Evolutionary conservation across 2,329 filamentous ascomycete genomes (phyloP).

Genomic region (Fusarium oxysporum): DNA sequence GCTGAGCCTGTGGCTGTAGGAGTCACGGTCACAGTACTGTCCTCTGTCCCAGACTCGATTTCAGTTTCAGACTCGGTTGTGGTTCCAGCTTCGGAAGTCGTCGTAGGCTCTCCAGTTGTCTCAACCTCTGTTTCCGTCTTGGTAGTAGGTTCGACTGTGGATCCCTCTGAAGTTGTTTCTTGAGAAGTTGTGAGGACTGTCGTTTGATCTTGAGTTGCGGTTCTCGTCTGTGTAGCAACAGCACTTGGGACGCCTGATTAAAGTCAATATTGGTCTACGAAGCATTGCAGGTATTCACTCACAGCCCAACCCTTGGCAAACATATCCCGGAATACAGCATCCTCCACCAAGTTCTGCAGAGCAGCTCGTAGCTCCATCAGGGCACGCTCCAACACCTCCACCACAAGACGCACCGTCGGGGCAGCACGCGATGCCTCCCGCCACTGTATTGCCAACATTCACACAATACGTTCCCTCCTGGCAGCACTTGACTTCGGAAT

Average conservation of each 20-base stretch:
- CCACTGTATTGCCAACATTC: constrained; percentile 68
- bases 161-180: constrained; percentile 52
- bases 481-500: constrained; percentile 79
- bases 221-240: constrained; percentile 43
- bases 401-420: constrained; percentile 72
- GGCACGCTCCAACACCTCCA: constrained; percentile 72
- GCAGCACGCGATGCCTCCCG: constrained; percentile 81
- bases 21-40: constrained; percentile 8
- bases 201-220: constrained; percentile 30
- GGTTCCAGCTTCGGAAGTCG: background rate
- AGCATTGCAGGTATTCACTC: constrained; percentile 49
- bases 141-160: constrained; percentile 53
- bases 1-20: constrained; percentile 52
- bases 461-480: constrained; percentile 74
- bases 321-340: constrained; percentile 79
- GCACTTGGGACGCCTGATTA: constrained; percentile 50
- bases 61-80: background rate
- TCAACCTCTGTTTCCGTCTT: constrained; percentile 49
- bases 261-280: constrained; percentile 7
- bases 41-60: constrained; percentile 1
- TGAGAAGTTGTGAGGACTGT: constrained; percentile 52
- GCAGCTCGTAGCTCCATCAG: constrained; percentile 72
- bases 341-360: constrained; percentile 74
- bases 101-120: constrained; percentile 34
- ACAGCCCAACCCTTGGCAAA: constrained; percentile 78